A percentile compares a stretch with the other conserved stretches of the same genome.
Conservation (phyloP, 257 asterid genomes). For the Solanum peruvianum region DNA sequence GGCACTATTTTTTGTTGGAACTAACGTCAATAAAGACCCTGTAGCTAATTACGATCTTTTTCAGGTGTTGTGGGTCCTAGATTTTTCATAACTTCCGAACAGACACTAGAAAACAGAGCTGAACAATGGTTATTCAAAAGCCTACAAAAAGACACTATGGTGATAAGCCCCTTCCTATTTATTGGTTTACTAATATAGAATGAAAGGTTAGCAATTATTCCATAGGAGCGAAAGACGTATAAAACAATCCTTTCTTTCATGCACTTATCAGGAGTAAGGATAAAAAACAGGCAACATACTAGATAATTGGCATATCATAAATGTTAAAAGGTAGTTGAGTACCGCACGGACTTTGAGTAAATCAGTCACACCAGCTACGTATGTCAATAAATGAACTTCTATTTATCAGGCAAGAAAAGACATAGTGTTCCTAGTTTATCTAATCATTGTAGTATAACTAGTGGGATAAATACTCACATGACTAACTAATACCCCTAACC, state of each 20-base stretch:
- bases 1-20: background rate
- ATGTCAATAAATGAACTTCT: background rate
- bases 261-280: fast-evolving
- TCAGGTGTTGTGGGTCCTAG: background rate
- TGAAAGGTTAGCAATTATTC: background rate
- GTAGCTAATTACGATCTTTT: background rate
- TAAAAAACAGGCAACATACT: background rate
- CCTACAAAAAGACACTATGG: background rate
- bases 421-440: background rate
- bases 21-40: background rate
- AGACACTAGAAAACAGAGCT: background rate
- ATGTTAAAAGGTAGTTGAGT: background rate
- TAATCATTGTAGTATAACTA: background rate
- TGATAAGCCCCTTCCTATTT: background rate
- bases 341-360: background rate
- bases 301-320: background rate
- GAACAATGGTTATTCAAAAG: background rate
- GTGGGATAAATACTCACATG: background rate
- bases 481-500: background rate
- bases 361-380: background rate
- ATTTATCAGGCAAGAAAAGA: background rate
- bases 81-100: background rate
- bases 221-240: background rate
- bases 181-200: background rate
- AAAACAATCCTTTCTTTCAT: background rate